Conservation (phyloP, 768 basidiomycete genomes). For the Pulveroboletus ravenelii region DNA sequence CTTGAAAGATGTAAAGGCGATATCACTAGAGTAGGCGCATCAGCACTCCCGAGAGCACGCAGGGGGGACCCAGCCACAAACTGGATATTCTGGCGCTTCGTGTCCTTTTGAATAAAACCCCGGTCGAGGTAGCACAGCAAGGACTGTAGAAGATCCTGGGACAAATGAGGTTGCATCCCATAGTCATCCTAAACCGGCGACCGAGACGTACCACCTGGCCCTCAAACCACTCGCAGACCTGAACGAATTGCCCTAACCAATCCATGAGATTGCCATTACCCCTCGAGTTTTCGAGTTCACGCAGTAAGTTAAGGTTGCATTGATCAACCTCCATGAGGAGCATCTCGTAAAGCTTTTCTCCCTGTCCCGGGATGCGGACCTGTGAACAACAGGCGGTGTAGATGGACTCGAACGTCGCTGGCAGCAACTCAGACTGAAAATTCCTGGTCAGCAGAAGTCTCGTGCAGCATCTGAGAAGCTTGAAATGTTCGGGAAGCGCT, state of each 20-base stretch:
- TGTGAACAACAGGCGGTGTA: slow-evolving; percentile 53
- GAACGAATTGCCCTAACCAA: slow-evolving; percentile 59
- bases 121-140: slow-evolving; percentile 71
- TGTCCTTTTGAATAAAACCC: slow-evolving; percentile 46
- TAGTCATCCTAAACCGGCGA: neutral
- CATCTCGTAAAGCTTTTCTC: slow-evolving; percentile 53
- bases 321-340: slow-evolving; percentile 59
- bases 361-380: slow-evolving; percentile 49
- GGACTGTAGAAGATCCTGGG: slow-evolving; percentile 54
- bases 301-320: slow-evolving; percentile 40
- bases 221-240: slow-evolving; percentile 60
- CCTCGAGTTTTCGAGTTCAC: slow-evolving; percentile 30
- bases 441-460: slow-evolving; percentile 39
- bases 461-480: slow-evolving; percentile 35
- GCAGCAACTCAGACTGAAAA: slow-evolving; percentile 28
- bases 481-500: slow-evolving; percentile 18
- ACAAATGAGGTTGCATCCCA: neutral
- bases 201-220: slow-evolving; percentile 49
- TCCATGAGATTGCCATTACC: slow-evolving; percentile 29
- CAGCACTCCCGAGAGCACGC: neutral
- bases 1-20: slow-evolving; percentile 55
- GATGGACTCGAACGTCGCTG: slow-evolving; percentile 51
- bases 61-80: slow-evolving; percentile 22
- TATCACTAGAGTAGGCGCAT: slow-evolving; percentile 34
- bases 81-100: slow-evolving; percentile 41